Base-by-base conservation (phyloP, 2,329 filamentous ascomycete species). In the Fusarium falciforme region DNA sequence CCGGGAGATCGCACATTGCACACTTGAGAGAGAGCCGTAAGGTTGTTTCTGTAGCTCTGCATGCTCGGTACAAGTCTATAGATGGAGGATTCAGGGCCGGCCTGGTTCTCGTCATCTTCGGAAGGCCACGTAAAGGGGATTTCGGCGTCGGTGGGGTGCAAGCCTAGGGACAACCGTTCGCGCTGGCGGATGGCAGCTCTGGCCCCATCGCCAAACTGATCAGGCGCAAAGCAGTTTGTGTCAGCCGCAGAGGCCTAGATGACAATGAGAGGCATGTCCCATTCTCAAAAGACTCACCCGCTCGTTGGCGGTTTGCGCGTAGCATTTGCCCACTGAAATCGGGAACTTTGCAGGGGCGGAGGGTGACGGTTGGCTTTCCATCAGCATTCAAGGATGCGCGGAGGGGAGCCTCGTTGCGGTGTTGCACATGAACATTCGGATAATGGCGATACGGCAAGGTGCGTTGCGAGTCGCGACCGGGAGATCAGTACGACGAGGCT, bases 21-120 rank as follows among this genome's bases (percentile, higher is more conserved):
- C 47, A 80, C 81, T 71, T 90, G 89, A 1, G 90, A 91, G 14
- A 92, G 81, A 2, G 86, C 87, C 3, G 89, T 90, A 65, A 91
- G 81, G 70, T 91, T 91, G 70, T 88, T 85, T 17, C 90, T 84
- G 73, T 82, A 87, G 17, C 70, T 66, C 44, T 85, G 83, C 75
- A 82, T 81, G 44, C 74, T 76, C 3, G 82, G 82, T 36, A 83
- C 71, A 16, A 78, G 66, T 25, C 70, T 72, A 47, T 80, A 81
- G 29, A 82, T 80, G 17, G 80, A 82, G 5, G 44, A 69, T 27
- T 52, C 47, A 31, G 25, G 25, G 27, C 35, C 52, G 22, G 47
- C 42, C 6, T 72, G 68, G 10, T 66, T 60, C 12, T 77, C 77
- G 9, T 79, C 70, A n/a, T 80, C 78, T 4, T 76, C 72, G 25